phyloP scores from a whole-genome alignment of 176 grass and related monocot genomes.

The Zizania latifolia region DNA sequence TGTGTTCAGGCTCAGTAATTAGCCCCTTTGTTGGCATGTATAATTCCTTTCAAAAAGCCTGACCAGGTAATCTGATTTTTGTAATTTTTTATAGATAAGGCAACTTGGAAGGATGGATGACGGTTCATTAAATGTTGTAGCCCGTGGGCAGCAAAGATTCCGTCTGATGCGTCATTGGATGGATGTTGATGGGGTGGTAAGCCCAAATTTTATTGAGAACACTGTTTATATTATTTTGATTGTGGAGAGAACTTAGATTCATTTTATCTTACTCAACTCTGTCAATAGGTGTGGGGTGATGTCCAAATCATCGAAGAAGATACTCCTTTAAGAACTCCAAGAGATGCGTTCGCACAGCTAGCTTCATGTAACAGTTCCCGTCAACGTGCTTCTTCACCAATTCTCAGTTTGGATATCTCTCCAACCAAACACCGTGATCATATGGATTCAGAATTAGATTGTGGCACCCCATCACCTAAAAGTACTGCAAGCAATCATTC shows the following conservation, averaged over 20 bases:
- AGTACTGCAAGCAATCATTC: constrained; percentile 45
- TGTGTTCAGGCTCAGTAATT: neutral
- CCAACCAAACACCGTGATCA: constrained; percentile 33
- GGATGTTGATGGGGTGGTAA: constrained; percentile 77
- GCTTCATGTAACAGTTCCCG: constrained; percentile 45
- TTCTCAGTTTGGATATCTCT: constrained; percentile 33
- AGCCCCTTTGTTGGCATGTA: neutral
- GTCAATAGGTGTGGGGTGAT: constrained; percentile 72
- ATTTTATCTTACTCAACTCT: constrained; percentile 11
- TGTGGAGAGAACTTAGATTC: neutral
- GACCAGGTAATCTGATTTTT: neutral
- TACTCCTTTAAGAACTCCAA: constrained; percentile 71
- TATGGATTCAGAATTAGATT: constrained; percentile 39
- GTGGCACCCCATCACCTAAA: constrained; percentile 20
- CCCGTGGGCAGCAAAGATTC: constrained; percentile 91
- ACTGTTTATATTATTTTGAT: constrained; percentile 2
- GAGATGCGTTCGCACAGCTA: constrained; percentile 68
- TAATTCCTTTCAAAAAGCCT: constrained; percentile 7
- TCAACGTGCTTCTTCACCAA: constrained; percentile 17
- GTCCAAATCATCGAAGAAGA: constrained; percentile 95
- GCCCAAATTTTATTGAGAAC: constrained; percentile 10
- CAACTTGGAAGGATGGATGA: constrained; percentile 61
- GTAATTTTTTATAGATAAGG: constrained; percentile 49
- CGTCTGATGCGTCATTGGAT: constrained; percentile 50
- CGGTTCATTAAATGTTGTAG: constrained; percentile 78